Percentiles rank a stretch among this genome's conserved stretches.
These are phyloP conservation scores for Silene noctiflora DNA, from an alignment of 179 eudicot genomes.

Conservation along the genomic window DNA sequence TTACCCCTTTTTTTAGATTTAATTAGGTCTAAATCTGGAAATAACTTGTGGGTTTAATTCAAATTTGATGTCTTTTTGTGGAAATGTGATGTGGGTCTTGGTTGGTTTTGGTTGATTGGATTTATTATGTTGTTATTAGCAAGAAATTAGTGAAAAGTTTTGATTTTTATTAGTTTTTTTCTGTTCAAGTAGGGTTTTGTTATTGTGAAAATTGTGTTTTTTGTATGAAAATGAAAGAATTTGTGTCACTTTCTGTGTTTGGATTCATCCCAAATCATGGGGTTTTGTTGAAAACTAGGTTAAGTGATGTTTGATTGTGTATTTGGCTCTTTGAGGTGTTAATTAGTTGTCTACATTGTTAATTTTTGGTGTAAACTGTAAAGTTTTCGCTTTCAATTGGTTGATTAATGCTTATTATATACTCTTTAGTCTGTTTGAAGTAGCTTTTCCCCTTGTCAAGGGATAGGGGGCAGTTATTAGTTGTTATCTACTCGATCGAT, in stretches of 20 bases:
- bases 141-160: background rate
- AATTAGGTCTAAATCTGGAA: conserved; percentile 17
- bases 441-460: background rate
- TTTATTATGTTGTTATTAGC: background rate
- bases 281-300: background rate
- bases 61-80: conserved; percentile 4
- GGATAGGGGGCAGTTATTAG: background rate
- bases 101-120: conserved; percentile 9
- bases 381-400: background rate
- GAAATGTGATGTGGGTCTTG: conserved; percentile 19
- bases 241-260: conserved; percentile 1
- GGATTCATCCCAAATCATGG: conserved; percentile 8
- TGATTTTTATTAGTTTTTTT: background rate
- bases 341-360: conserved; percentile 12
- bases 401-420: conserved; percentile 3
- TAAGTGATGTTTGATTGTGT: background rate
- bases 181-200: background rate
- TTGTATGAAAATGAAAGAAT: conserved; percentile 9
- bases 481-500: conserved; percentile 1
- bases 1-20: background rate
- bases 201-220: background rate
- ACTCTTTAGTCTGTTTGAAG: background rate
- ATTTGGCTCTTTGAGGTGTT: conserved; percentile 10
- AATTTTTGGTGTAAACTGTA: background rate
- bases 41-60: background rate